phyloP scores from a whole-genome alignment of 164 flowering plant species.

The Santalum album region DNA sequence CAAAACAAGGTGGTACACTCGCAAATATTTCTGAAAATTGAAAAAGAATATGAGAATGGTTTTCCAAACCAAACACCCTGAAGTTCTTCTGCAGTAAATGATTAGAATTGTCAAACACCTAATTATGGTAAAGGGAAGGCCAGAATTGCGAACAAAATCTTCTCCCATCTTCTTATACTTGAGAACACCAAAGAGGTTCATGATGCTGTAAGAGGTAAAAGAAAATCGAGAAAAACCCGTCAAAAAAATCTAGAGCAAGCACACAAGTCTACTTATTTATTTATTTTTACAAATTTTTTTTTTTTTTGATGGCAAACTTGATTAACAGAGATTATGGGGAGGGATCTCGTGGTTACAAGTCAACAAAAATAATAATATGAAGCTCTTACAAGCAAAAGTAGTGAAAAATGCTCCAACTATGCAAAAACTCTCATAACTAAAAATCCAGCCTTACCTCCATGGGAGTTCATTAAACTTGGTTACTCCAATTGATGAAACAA shows the following conservation, averaged over 20 bases:
- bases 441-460: conserved; percentile 61
- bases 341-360: not conserved
- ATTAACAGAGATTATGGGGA: not conserved
- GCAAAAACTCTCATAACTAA: too few relatives aligned
- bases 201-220: conserved; percentile 45
- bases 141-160: conserved; percentile 71
- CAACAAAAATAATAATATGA: too few relatives aligned
- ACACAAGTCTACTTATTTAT: not conserved
- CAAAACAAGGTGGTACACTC: too few relatives aligned
- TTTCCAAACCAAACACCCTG: too few relatives aligned
- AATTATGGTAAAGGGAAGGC: conserved; percentile 85
- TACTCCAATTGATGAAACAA: conserved; percentile 96
- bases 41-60: too few relatives aligned
- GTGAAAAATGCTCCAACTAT: too few relatives aligned
- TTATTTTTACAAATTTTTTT: too few relatives aligned
- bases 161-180: conserved; percentile 97
- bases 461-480: conserved; percentile 89
- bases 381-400: too few relatives aligned
- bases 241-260: too few relatives aligned
- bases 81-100: not conserved
- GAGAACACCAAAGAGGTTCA: conserved; percentile 98
- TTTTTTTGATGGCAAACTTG: not conserved
- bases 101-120: conserved; percentile 36
- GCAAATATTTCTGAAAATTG: too few relatives aligned
- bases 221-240: not conserved